Conservation (phyloP, 2,329 filamentous ascomycete species). For the Colletotrichum tabaci region DNA sequence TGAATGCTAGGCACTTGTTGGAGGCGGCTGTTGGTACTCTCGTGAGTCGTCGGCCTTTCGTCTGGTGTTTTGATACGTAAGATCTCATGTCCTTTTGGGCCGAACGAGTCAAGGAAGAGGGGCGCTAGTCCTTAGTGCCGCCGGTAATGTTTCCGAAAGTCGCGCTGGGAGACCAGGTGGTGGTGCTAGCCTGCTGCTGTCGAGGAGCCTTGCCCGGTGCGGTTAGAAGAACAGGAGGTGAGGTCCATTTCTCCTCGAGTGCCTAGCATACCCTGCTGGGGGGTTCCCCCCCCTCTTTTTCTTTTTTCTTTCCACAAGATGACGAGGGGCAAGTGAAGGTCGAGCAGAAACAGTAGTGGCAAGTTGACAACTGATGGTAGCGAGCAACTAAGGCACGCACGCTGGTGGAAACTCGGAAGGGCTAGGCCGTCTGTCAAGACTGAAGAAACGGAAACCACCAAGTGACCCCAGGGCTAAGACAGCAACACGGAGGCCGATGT, state of each 20-base stretch:
- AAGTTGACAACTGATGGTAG: neutral
- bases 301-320: neutral
- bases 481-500: too few relatives aligned
- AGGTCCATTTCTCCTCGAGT: neutral
- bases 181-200: neutral
- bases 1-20: neutral
- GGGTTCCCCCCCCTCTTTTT: too few relatives aligned
- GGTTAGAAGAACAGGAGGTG: neutral
- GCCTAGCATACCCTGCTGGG: neutral
- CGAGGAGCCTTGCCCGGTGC: slow-evolving; percentile 3
- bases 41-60: slow-evolving; percentile 23
- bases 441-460: neutral
- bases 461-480: neutral
- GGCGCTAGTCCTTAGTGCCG: slow-evolving; percentile 26
- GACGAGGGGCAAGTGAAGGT: neutral
- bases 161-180: neutral
- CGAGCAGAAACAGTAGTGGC: neutral
- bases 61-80: slow-evolving; percentile 40
- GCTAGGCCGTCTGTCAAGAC: neutral
- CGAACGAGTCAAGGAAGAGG: slow-evolving; percentile 29
- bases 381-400: neutral
- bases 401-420: neutral
- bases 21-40: neutral
- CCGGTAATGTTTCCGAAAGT: slow-evolving; percentile 29
- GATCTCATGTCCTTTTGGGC: slow-evolving; percentile 23